Evolutionary conservation across 2,329 filamentous ascomycete genomes (phyloP).

Genomic region (Paracoccidioides lutzii): DNA sequence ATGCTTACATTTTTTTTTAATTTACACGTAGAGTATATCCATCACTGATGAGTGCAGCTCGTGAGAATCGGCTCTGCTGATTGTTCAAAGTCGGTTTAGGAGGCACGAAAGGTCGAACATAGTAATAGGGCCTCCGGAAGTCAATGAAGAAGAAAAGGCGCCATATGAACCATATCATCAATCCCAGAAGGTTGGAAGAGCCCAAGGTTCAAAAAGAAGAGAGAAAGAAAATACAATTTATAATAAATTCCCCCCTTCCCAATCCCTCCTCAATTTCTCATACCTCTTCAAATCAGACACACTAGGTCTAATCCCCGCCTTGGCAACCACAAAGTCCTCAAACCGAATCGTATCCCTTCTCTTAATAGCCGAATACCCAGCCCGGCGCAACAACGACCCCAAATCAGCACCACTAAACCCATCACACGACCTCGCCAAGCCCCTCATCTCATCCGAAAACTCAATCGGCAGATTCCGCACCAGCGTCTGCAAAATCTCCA

Average conservation of each 20-base stretch:
- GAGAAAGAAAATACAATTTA: constrained; percentile 1
- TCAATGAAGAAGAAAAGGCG: too few species aligned
- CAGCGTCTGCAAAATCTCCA: constrained; percentile 68
- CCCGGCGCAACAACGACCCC: constrained; percentile 45
- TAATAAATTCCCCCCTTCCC: constrained; percentile 27
- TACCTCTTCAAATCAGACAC: constrained; percentile 48
- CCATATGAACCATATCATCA: background rate
- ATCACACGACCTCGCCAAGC: constrained; percentile 58
- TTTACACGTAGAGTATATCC: background rate
- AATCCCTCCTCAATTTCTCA: constrained; percentile 40
- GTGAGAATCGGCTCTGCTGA: background rate
- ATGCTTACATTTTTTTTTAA: background rate
- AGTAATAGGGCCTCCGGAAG: background rate
- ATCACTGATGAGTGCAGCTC: background rate
- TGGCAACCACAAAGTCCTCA: constrained; percentile 31
- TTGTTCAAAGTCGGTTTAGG: too few species aligned
- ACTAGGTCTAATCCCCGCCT: constrained; percentile 33
- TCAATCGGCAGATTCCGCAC: constrained; percentile 39
- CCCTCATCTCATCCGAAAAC: constrained; percentile 43
- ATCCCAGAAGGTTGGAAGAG: background rate
- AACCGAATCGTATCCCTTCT: constrained; percentile 36
- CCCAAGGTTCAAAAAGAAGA: background rate
- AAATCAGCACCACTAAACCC: constrained; percentile 65
- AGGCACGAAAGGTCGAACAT: background rate
- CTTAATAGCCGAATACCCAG: constrained; percentile 44